Percentiles rank a stretch among this genome's conserved stretches.
Evolutionary conservation across 208 protist genomes (phyloP).

Genomic region (Entamoeba moshkovskii): DNA sequence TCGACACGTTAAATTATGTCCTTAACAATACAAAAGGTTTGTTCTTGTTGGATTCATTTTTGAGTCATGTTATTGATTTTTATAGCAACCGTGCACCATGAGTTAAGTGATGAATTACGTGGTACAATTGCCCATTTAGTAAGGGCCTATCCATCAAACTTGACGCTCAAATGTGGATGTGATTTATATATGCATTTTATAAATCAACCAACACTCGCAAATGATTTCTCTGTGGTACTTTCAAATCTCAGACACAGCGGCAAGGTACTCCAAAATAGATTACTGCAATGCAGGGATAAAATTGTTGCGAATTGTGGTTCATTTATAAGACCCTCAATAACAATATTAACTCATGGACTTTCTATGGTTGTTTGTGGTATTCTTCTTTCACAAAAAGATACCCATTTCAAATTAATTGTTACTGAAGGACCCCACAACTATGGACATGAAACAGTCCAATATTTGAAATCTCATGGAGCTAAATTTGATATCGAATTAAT

Average conservation of each 20-base stretch:
- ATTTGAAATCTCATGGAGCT: not conserved
- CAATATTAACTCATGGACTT: not conserved
- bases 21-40: not conserved
- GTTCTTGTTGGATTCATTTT: not conserved
- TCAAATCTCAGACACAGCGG: not conserved
- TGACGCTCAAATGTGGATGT: not conserved
- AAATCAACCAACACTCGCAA: not conserved
- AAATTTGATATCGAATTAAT: not conserved
- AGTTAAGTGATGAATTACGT: not conserved
- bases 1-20: not conserved
- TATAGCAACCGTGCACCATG: not conserved
- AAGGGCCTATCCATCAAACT: not conserved
- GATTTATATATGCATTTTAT: not conserved
- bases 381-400: not conserved
- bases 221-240: not conserved
- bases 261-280: not conserved
- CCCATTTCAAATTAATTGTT: not conserved
- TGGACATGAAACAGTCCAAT: not conserved
- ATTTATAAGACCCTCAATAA: not conserved
- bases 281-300: not conserved
- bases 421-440: not conserved
- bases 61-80: no score
- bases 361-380: not conserved
- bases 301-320: not conserved
- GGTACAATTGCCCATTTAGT: not conserved